A percentile compares a stretch with the other conserved stretches of the same genome.
Evolutionary conservation across 2,329 filamentous ascomycete genomes (phyloP).

Genomic region (Pseudogymnoascus sp.): DNA sequence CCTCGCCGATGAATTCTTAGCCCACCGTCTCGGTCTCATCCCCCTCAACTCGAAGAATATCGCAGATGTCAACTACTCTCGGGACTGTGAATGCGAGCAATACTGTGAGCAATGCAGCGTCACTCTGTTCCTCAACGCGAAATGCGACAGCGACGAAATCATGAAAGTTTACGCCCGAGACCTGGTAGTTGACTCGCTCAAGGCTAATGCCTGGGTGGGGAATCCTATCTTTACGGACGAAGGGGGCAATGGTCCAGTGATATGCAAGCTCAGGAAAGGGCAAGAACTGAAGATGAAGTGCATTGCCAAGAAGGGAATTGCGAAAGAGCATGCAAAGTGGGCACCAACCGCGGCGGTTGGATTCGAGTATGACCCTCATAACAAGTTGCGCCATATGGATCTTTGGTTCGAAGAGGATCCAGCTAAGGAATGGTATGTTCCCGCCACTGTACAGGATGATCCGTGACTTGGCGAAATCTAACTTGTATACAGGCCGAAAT

Average conservation of each 20-base stretch:
- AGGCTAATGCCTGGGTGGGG: constrained; percentile 67
- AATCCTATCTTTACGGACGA: constrained; percentile 76
- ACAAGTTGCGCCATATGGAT: constrained; percentile 85
- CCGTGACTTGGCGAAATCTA: constrained; percentile 3
- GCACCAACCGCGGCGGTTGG: constrained; percentile 84
- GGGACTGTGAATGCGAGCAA: constrained; percentile 94
- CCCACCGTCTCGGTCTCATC: constrained; percentile 82
- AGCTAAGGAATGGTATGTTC: constrained; percentile 70
- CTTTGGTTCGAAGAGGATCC: constrained; percentile 91
- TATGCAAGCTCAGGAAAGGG: constrained; percentile 80
- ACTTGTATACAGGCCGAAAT: constrained; percentile 58
- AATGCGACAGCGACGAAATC: constrained; percentile 75
- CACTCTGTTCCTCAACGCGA: constrained; percentile 72
- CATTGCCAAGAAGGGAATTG: constrained; percentile 95
- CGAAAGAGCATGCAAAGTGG: constrained; percentile 99
- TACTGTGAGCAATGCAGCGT: constrained; percentile 91
- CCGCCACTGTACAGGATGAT: not conserved
- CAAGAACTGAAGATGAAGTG: constrained; percentile 88
- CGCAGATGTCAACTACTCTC: constrained; percentile 73
- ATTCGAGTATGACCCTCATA: constrained; percentile 97
- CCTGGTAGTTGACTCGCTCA: constrained; percentile 60
- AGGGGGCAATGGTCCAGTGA: constrained; percentile 71
- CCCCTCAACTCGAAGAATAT: constrained; percentile 79
- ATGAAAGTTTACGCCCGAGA: constrained; percentile 94
- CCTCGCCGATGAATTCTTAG: constrained; percentile 90